phyloP scores from a whole-genome alignment of 352 stramenopile species.

The Phytophthora pisi region DNA sequence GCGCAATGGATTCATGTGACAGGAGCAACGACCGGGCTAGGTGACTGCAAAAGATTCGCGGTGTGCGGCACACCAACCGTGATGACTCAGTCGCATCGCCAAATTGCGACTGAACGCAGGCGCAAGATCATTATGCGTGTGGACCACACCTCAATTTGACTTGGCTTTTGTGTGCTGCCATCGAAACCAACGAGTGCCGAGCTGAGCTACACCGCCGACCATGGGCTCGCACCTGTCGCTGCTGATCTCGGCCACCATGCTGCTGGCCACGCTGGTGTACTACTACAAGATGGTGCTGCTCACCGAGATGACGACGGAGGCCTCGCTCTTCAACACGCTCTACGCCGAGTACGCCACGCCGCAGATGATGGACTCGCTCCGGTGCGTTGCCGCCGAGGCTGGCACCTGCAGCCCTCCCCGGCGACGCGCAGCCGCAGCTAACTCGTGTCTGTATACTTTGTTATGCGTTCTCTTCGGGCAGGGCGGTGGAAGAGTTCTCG shows the following conservation, averaged over 20 bases:
- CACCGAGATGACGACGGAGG: conserved; percentile 72
- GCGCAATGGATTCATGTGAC: not conserved
- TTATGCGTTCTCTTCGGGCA: conserved; percentile 6
- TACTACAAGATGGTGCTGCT: conserved; percentile 81
- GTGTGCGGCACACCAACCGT: not conserved
- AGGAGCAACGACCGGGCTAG: not conserved
- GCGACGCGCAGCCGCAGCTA: too few species aligned
- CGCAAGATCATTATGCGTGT: too few species aligned
- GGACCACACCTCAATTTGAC: too few species aligned
- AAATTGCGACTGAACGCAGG: not conserved
- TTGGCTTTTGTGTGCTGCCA: too few species aligned
- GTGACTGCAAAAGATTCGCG: not conserved
- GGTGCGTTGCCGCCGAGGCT: conserved; percentile 29
- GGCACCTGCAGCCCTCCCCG: too few species aligned
- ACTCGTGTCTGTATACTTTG: not conserved
- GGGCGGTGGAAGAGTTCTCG: conserved; percentile 66
- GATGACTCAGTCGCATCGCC: not conserved
- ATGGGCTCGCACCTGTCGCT: conserved; percentile 61
- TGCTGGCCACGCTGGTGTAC: conserved; percentile 66
- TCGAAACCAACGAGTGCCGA: too few species aligned
- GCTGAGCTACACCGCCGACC: not conserved
- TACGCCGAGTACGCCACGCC: conserved; percentile 71
- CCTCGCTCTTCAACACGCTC: conserved; percentile 77
- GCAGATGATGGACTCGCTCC: conserved; percentile 62
- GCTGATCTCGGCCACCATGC: conserved; percentile 57